These are phyloP conservation scores for Bondarzewia mesenterica DNA, from an alignment of 1,284 basidiomycete genomes.

Conservation along the genomic window DNA sequence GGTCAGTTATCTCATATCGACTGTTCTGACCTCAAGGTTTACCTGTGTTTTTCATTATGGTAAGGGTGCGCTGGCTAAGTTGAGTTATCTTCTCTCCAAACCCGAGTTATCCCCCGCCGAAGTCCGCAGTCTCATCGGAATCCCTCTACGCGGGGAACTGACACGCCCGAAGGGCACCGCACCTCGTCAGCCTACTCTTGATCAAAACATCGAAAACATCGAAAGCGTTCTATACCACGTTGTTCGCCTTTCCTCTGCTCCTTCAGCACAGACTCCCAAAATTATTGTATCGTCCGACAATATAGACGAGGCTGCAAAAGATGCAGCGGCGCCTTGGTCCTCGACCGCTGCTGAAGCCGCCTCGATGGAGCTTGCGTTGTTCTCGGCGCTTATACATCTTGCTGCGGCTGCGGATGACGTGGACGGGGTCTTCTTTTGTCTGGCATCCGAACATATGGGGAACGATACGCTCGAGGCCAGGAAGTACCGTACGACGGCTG, in stretches of 20 bases:
- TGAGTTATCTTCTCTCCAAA: conserved; percentile 85
- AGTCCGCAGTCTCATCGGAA: conserved; percentile 71
- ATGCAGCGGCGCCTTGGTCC: conserved; percentile 64
- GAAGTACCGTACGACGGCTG: conserved; percentile 32
- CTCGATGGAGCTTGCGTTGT: conserved; percentile 57
- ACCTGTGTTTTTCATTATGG: conserved; percentile 4
- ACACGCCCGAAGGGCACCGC: conserved; percentile 32
- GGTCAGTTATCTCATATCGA: conserved; percentile 31
- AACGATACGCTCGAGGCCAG: conserved; percentile 9
- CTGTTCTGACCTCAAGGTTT: conserved; percentile 2
- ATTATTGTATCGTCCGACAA: conserved; percentile 30
- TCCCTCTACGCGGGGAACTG: conserved; percentile 82
- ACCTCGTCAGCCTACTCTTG: conserved; percentile 26
- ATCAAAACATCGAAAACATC: conserved; percentile 50
- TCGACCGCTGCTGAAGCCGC: conserved; percentile 68
- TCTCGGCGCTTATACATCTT: conserved; percentile 72
- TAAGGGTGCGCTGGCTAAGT: conserved; percentile 70
- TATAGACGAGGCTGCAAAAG: conserved; percentile 27
- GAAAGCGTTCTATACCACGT: conserved; percentile 60
- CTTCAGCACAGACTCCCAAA: conserved; percentile 29
- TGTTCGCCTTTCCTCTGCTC: conserved; percentile 44
- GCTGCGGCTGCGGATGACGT: conserved; percentile 64
- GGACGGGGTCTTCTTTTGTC: conserved; percentile 52
- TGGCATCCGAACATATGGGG: conserved; percentile 24
- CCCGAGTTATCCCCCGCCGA: conserved; percentile 60